Conservation (phyloP, 352 stramenopile species). For the Pythium coloratum region DNA sequence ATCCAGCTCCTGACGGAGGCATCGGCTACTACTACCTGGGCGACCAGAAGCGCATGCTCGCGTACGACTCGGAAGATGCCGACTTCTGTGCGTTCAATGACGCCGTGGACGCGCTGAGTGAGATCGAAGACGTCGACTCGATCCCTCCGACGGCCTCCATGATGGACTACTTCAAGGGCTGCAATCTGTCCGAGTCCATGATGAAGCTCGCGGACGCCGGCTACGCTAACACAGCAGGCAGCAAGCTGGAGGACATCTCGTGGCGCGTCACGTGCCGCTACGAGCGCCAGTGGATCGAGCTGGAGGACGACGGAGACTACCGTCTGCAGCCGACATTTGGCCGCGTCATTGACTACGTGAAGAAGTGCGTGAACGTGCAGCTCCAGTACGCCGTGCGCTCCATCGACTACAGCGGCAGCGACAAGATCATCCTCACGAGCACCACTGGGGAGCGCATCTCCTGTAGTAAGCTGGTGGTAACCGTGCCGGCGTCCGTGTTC, state of each 20-base stretch:
- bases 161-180: conserved; percentile 72
- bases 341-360: conserved; percentile 65
- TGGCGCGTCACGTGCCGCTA: conserved; percentile 78
- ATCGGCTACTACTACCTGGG: conserved; percentile 88
- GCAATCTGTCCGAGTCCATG: conserved; percentile 65
- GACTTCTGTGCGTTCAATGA: conserved; percentile 81
- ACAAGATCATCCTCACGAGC: conserved; percentile 56
- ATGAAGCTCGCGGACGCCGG: conserved; percentile 80
- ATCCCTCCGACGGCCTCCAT: conserved; percentile 68
- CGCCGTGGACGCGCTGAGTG: conserved; percentile 58
- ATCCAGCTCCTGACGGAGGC: conserved; percentile 68
- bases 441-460: conserved; percentile 54
- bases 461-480: conserved; percentile 67
- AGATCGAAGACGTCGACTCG: conserved; percentile 59
- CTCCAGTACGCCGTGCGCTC: conserved; percentile 56
- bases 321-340: conserved; percentile 68
- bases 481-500: conserved; percentile 77
- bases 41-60: conserved; percentile 80
- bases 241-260: conserved; percentile 69
- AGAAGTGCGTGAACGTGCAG: conserved; percentile 44
- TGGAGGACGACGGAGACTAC: conserved; percentile 82
- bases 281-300: conserved; percentile 81
- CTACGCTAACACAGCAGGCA: conserved; percentile 81
- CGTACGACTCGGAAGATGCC: conserved; percentile 60
- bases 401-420: conserved; percentile 58